These are phyloP conservation scores for Beta corolliflora DNA, from an alignment of 179 eudicot species.

Conservation along the genomic window DNA sequence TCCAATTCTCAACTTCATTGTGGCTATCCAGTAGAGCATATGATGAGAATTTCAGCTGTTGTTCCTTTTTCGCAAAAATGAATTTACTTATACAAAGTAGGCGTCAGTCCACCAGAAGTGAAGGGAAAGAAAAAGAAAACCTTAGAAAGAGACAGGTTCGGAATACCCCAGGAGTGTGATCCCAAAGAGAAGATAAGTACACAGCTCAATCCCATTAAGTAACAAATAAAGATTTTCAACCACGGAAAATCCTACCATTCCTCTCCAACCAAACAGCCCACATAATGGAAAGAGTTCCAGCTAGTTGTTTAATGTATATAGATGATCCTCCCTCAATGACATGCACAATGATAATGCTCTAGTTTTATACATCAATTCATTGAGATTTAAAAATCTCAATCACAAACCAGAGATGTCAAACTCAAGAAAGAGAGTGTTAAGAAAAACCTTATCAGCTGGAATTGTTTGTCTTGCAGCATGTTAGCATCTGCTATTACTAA, in stretches of 20 bases:
- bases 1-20: too few relatives aligned
- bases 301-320: not conserved
- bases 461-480: conserved; percentile 82
- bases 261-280: not conserved
- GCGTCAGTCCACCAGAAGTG: too few relatives aligned
- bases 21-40: too few relatives aligned
- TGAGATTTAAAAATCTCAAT: not conserved
- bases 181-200: not conserved
- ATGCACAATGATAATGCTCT: not conserved
- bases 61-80: too few relatives aligned
- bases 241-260: not conserved
- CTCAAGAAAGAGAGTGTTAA: conserved; percentile 7
- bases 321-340: not conserved
- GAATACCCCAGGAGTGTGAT: not conserved
- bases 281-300: not conserved
- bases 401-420: not conserved
- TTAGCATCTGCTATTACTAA: conserved; percentile 72
- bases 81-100: too few relatives aligned
- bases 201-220: not conserved
- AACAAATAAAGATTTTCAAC: not conserved
- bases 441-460: conserved; percentile 85
- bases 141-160: not conserved
- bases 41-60: too few relatives aligned
- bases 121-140: too few relatives aligned
- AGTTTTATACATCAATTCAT: not conserved